A percentile compares a stretch with the other conserved stretches of the same genome.
These are phyloP conservation scores for Botrytis medusae DNA, from an alignment of 2,329 filamentous ascomycete species.

Conservation along the genomic window DNA sequence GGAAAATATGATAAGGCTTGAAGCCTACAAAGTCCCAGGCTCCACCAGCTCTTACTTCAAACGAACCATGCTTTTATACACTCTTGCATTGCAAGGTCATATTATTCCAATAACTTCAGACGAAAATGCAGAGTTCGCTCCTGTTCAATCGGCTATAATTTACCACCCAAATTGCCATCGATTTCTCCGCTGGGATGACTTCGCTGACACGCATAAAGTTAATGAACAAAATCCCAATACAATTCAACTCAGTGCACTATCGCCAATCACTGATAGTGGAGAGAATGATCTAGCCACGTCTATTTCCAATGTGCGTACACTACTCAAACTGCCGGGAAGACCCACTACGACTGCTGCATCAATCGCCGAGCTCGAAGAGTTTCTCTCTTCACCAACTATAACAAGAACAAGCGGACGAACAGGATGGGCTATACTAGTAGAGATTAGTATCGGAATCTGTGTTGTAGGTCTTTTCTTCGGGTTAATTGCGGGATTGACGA, in stretches of 20 bases:
- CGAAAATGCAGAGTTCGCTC: neutral
- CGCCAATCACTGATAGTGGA: neutral
- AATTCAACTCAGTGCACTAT: neutral
- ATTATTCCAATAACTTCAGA: neutral
- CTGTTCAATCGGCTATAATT: neutral
- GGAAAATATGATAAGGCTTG: neutral
- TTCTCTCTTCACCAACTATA: neutral
- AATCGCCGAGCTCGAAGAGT: neutral
- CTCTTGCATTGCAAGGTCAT: neutral
- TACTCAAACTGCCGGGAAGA: neutral
- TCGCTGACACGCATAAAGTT: neutral
- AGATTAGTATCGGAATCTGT: neutral
- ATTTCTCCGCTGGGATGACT: neutral
- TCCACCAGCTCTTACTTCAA: neutral
- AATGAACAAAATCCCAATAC: no score
- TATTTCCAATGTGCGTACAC: neutral
- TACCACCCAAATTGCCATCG: conserved; percentile 1
- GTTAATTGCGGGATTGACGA: neutral
- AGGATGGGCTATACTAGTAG: neutral
- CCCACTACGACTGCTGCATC: neutral
- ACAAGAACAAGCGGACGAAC: neutral
- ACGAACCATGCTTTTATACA: neutral
- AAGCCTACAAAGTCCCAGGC: neutral
- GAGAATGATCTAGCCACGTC: neutral
- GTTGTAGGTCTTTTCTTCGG: neutral